Percentiles rank a stretch among this genome's conserved stretches.
These are phyloP conservation scores for Isochrysis galbana DNA, from an alignment of 78 protist genomes.

Conservation along the genomic window DNA sequence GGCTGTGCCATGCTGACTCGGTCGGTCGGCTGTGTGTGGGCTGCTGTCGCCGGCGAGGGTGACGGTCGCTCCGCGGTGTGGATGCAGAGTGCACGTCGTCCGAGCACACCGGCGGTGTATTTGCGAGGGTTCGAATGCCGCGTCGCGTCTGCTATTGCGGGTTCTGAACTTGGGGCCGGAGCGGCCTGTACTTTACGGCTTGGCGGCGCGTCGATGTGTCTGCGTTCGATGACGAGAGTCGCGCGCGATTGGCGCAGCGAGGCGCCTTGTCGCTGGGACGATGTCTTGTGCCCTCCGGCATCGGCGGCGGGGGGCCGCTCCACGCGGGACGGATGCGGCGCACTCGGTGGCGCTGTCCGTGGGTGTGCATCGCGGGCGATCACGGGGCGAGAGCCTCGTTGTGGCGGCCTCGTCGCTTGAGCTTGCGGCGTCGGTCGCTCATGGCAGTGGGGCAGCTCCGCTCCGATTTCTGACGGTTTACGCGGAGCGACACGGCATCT, in stretches of 20 bases:
- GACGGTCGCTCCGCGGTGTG: background rate
- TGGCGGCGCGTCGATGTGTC: background rate
- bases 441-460: too few relatives aligned
- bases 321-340: too few relatives aligned
- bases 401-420: too few relatives aligned
- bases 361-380: background rate
- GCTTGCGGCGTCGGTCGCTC: too few relatives aligned
- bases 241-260: background rate
- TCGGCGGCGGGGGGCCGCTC: background rate
- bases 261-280: background rate
- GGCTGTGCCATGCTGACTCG: background rate
- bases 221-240: background rate
- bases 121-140: background rate
- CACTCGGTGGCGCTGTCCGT: background rate
- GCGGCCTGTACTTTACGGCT: background rate
- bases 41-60: background rate
- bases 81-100: background rate
- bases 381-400: too few relatives aligned
- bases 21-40: background rate
- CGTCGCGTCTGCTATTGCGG: background rate
- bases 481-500: too few relatives aligned
- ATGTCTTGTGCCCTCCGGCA: background rate
- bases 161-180: background rate
- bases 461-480: too few relatives aligned
- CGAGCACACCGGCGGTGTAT: background rate